A percentile compares a stretch with the other conserved stretches of the same genome.
phyloP scores from a whole-genome alignment of 306 rosid genomes.

The Abrus pulchellus region DNA sequence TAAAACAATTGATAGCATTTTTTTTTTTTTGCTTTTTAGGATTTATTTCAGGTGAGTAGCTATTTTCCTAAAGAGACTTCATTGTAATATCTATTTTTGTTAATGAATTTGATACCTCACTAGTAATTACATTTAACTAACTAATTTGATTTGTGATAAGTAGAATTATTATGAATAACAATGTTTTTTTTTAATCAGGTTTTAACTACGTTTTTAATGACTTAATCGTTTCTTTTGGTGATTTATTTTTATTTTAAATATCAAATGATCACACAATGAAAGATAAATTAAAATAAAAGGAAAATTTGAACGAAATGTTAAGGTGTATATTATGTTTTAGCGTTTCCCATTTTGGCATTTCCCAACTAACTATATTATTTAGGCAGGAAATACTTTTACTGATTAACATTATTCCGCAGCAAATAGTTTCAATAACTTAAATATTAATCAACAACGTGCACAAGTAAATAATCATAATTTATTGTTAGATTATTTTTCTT shows the following conservation, averaged over 20 bases:
- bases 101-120: too few species aligned
- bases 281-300: neutral
- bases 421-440: neutral
- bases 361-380: neutral
- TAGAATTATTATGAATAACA: neutral
- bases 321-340: neutral
- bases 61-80: neutral
- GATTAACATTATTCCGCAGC: too few species aligned
- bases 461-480: neutral
- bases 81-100: too few species aligned
- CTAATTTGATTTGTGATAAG: too few species aligned
- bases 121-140: too few species aligned
- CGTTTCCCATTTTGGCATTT: neutral
- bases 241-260: neutral
- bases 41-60: neutral
- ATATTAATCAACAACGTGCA: neutral
- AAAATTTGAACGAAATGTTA: neutral
- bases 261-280: neutral
- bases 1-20: neutral
- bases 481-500: neutral
- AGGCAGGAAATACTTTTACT: neutral
- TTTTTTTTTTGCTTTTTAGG: neutral
- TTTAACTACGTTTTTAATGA: too few species aligned
- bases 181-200: neutral
- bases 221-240: too few species aligned